A percentile compares a stretch with the other conserved stretches of the same genome.
These are phyloP conservation scores for Cordyceps fumosorosea DNA, from an alignment of 2,329 filamentous ascomycete species.

Conservation along the genomic window DNA sequence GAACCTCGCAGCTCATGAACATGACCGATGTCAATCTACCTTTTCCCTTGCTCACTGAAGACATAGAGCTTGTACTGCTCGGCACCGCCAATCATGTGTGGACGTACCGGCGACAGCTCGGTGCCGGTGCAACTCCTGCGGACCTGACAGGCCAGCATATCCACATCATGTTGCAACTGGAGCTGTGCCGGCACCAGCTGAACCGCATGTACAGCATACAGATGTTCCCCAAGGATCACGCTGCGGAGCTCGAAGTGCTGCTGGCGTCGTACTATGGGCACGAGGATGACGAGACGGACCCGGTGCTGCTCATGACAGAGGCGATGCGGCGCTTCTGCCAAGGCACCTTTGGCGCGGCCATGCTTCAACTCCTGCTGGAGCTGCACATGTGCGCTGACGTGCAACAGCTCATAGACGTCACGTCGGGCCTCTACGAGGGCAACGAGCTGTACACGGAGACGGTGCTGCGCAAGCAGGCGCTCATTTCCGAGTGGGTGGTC, in stretches of 20 bases:
- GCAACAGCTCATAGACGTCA: slow-evolving; percentile 6
- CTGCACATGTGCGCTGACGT: slow-evolving; percentile 9
- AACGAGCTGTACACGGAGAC: slow-evolving; percentile 10
- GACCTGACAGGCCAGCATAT: slow-evolving; percentile 13
- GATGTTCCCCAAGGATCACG: background rate
- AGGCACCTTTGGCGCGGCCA: background rate
- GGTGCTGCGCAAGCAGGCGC: slow-evolving; percentile 3
- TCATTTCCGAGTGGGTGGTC: slow-evolving; percentile 4
- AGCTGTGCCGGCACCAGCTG: slow-evolving; percentile 21
- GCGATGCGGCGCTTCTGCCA: slow-evolving; percentile 9
- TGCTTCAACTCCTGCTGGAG: slow-evolving; percentile 6
- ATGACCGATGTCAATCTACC: slow-evolving; percentile 22
- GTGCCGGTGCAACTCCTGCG: slow-evolving; percentile 13
- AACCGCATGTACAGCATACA: slow-evolving; percentile 14
- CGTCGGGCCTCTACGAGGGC: background rate
- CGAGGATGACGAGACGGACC: slow-evolving; percentile 9
- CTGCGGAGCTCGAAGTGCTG: background rate
- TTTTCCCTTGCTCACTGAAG: slow-evolving; percentile 25
- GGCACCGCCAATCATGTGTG: slow-evolving; percentile 26
- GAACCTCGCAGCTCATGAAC: slow-evolving; percentile 25
- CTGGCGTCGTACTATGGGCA: slow-evolving; percentile 7
- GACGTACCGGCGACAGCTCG: slow-evolving; percentile 18
- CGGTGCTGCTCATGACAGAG: background rate
- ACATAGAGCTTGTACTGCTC: slow-evolving; percentile 28
- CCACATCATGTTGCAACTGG: slow-evolving; percentile 21